phyloP scores from a whole-genome alignment of 805 yeast species.

The Candida nitratophila region DNA sequence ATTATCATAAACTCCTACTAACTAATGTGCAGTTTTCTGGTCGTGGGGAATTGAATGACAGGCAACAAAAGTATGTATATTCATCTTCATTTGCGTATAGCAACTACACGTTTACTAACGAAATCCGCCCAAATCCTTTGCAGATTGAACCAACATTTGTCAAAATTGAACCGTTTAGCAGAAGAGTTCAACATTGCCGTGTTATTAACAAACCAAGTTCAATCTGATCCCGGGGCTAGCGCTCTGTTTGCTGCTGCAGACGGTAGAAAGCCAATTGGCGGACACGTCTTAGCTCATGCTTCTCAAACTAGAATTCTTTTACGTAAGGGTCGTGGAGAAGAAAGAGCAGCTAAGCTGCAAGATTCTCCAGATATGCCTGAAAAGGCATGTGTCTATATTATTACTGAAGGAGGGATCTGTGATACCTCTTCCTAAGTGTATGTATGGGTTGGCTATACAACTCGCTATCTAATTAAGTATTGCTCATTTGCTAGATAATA shows the following conservation, averaged over 20 bases:
- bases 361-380: conserved; percentile 84
- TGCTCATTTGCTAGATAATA: too few species aligned
- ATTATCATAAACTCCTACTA: not conserved
- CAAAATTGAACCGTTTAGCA: conserved; percentile 50
- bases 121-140: too few species aligned
- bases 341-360: conserved; percentile 71
- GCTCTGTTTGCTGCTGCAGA: conserved; percentile 75
- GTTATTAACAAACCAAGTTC: conserved; percentile 71
- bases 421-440: too few species aligned
- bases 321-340: conserved; percentile 69
- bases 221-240: conserved; percentile 79
- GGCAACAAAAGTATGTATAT: conserved; percentile 59
- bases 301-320: conserved; percentile 70
- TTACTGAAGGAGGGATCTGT: conserved; percentile 37
- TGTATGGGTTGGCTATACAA: too few species aligned
- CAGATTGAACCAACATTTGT: conserved; percentile 44
- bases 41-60: conserved; percentile 68
- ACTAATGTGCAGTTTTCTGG: conserved; percentile 44
- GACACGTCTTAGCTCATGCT: conserved; percentile 76
- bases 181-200: conserved; percentile 77
- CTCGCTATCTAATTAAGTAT: too few species aligned
- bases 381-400: conserved; percentile 66
- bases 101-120: too few species aligned
- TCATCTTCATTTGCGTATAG: not conserved
- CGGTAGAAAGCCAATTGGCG: conserved; percentile 81